Evolutionary conservation across 257 asterid genomes (phyloP), one percentile per base, ranked within the genome.

Genomic region (Solanum infundibuliforme): DNA sequence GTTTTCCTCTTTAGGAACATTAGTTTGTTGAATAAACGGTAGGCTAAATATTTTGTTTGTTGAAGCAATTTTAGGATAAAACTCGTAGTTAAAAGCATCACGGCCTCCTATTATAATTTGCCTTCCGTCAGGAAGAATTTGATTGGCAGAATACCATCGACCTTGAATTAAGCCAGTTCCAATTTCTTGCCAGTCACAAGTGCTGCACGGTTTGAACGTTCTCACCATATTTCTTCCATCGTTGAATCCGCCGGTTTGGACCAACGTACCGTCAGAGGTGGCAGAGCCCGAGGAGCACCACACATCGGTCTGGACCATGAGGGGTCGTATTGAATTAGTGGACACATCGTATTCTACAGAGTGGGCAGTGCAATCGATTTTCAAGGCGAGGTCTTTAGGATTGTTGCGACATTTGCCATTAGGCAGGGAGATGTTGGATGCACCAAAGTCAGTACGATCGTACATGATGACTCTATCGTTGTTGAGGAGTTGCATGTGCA

Each of bases 401-500:
- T 91, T 87, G 31, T 83, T 5, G 23, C 95, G 90, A 39, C 96
- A 94, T 41, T 39, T 87, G 1, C 91, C 92, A 46, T 46, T 20
- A 0, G 95, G 93, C 36, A 94, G 65, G 0, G 92, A 89, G 52
- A 92, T 85, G 65, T 94, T 92, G 39, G 96, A 94, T 7, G 16
- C 62, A 0, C 95, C 95, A 38, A 88, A 92, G 85, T 93, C 94
- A 0, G 96, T 94, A 16, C 91, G 93, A 38, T 94, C 95, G 4
- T 73, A 92, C 31, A 93, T 91, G 46, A 94, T 87, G 5, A 94
- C 94, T 14, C 84, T 88, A 76, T 94, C 95, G 73, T 88, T 92
- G 83, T 92, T 65, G 87, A 94, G 92, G 35, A 92, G 95, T 62
- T 92, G 94, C 93, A 94, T 92, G 92, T 94, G 94, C 95, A 93